These are phyloP conservation scores for Murraya koenigii DNA, from an alignment of 345 rosid genomes.

Conservation along the genomic window DNA sequence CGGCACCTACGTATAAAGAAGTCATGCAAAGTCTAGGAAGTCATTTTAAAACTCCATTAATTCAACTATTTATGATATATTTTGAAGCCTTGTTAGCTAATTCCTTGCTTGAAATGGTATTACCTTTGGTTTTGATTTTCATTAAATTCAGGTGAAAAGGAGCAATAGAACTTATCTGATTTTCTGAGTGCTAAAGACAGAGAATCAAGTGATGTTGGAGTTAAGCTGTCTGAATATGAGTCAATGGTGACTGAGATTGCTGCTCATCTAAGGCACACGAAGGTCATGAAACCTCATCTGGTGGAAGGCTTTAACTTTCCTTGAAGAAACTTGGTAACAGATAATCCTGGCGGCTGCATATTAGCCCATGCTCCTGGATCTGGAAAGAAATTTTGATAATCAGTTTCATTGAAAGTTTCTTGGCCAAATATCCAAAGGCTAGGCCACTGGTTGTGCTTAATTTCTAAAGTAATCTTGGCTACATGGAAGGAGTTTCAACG, in stretches of 20 bases:
- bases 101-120: slow-evolving; percentile 3
- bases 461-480: slow-evolving; percentile 76
- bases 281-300: slow-evolving; percentile 89
- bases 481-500: slow-evolving; percentile 75
- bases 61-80: too few relatives aligned
- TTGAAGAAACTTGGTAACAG: slow-evolving; percentile 59
- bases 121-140: background rate
- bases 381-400: slow-evolving; percentile 90
- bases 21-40: too few relatives aligned
- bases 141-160: slow-evolving; percentile 51
- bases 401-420: slow-evolving; percentile 85
- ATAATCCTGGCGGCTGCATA: slow-evolving; percentile 87
- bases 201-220: slow-evolving; percentile 42
- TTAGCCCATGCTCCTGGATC: slow-evolving; percentile 98
- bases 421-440: slow-evolving; percentile 74
- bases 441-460: slow-evolving; percentile 80
- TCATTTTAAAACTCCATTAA: too few relatives aligned
- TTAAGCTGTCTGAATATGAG: slow-evolving; percentile 52
- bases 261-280: slow-evolving; percentile 84
- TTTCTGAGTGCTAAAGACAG: slow-evolving; percentile 37
- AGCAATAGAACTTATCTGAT: slow-evolving; percentile 55
- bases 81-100: slow-evolving; percentile 11
- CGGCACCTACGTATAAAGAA: too few relatives aligned
- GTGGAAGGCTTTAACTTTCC: slow-evolving; percentile 80
- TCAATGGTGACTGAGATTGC: slow-evolving; percentile 49